Base-by-base conservation (phyloP, 768 basidiomycete species). In the Podaxis carcinomalis region DNA sequence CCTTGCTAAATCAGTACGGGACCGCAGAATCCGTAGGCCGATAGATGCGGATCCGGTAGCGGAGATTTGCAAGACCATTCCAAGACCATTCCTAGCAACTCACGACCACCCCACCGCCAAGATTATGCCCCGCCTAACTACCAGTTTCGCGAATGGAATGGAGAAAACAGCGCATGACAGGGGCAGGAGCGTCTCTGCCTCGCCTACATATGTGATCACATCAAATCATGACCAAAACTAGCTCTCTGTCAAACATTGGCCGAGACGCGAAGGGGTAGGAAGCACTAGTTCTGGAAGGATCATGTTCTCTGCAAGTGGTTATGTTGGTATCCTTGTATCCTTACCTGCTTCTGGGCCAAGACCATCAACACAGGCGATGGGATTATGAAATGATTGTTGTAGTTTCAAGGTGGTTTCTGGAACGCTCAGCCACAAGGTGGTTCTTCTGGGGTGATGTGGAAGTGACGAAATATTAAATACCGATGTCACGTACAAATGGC, bases 401-500 rank as follows among this genome's bases (percentile, higher is more conserved):
- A 44, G 5, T 44, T 9, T 44, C 6, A n/a, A 14, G n/a, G 14
- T 5, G n/a, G n/a, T 37, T 37, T 39, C 47, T 49, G 10, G 21
- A 21, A 21, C 37, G 35, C 52, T 37, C 37, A 54, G 25, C 25
- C 10, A 16, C 14, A 42, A n/a, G 25, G 5, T 7, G 50, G 25
- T 16, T 37, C 51, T 32, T 25, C 4, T 54, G 36, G 37, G 37
- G 52, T 19, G 14, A 14, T 51, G 37, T 39, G 19, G 36, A 13
- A 2, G n/a, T 39, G 28, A 46, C 32, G 37, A 53, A 25, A 53
- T 16, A 60, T 54, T 54, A 60, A 53, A 54, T 53, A 51, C 59
- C 59, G 51, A 51, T 11, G 21, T 53, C 42, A 53, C 51, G 40
- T 52, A 36, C 42, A 13, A 53, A 23, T 19, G 47, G 40, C 59